Evolutionary conservation across 1,284 basidiomycete species (phyloP).

Genomic region (Pseudozyma flocculosa): DNA sequence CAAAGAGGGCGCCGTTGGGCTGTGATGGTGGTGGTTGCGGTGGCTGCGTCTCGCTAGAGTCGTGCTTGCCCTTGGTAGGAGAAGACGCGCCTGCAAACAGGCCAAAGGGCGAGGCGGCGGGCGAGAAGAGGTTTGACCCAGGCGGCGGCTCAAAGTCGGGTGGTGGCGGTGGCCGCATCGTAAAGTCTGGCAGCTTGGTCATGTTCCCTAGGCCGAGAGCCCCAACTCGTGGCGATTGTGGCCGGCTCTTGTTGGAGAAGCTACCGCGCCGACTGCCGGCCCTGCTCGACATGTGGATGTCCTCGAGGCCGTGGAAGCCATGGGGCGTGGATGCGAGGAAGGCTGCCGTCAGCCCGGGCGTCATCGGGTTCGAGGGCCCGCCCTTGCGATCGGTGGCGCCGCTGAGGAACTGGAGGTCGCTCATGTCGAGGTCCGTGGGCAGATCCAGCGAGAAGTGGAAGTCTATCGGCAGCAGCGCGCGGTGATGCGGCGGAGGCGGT

Average conservation of each 20-base stretch:
- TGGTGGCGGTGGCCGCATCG: constrained; percentile 31
- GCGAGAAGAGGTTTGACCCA: constrained; percentile 26
- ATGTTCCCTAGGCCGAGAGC: constrained; percentile 9
- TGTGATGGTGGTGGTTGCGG: too few species aligned
- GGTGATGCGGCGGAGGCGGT: background rate
- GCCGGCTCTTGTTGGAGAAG: constrained; percentile 34
- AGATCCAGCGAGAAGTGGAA: constrained; percentile 50
- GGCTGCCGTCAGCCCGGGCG: constrained; percentile 30
- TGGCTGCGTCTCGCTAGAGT: too few species aligned
- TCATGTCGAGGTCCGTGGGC: constrained; percentile 37
- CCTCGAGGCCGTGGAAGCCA: constrained; percentile 22
- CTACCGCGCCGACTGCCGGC: constrained; percentile 30
- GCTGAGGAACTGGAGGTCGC: constrained; percentile 39
- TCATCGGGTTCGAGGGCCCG: constrained; percentile 35
- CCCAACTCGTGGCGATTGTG: constrained; percentile 23
- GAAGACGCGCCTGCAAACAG: background rate
- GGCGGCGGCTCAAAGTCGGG: constrained; percentile 35
- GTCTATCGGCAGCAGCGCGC: too few species aligned
- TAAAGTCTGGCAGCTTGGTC: constrained; percentile 19
- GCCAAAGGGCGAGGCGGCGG: constrained; percentile 23
- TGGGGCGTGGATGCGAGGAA: constrained; percentile 30
- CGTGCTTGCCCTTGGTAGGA: background rate
- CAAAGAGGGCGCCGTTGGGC: constrained; percentile 26
- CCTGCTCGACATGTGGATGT: constrained; percentile 33
- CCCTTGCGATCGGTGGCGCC: constrained; percentile 26